Evolutionary conservation across 352 stramenopile species (phyloP).

Genomic region (Blastocystis sp.): DNA sequence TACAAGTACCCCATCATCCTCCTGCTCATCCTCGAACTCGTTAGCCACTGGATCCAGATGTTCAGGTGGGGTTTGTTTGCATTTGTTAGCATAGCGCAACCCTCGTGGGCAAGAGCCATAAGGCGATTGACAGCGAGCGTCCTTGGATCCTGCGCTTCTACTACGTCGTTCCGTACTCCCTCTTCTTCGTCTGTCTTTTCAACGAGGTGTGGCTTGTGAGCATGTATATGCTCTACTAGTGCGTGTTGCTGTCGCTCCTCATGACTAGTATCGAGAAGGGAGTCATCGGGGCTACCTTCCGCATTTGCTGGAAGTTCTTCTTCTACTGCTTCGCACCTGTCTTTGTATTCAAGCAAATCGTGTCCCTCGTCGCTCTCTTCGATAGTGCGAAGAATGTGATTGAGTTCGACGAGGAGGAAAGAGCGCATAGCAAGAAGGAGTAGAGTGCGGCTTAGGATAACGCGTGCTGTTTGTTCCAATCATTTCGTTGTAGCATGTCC

Average conservation of each 20-base stretch:
- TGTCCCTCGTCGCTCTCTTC: conserved; percentile 63
- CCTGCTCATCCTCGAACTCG: conserved; percentile 62
- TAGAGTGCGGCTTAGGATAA: not conserved
- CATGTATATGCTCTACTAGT: conserved; percentile 65
- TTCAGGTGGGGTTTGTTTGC: conserved; percentile 14
- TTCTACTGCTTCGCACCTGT: conserved; percentile 44
- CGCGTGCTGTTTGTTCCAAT: conserved; percentile 22
- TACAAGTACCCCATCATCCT: conserved; percentile 59
- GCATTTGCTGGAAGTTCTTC: conserved; percentile 37
- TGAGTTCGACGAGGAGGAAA: conserved; percentile 57
- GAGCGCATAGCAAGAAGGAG: conserved; percentile 50
- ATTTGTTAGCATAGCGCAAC: conserved; percentile 8
- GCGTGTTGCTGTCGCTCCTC: not conserved
- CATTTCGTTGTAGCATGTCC: not conserved
- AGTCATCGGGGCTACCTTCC: not conserved
- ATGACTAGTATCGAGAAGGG: conserved; percentile 40
- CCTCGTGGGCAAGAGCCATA: conserved; percentile 58
- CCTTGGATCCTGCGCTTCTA: conserved; percentile 64
- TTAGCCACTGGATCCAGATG: conserved; percentile 69
- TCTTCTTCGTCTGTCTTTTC: conserved; percentile 63
- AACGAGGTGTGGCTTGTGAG: conserved; percentile 53
- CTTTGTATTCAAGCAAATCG: conserved; percentile 68
- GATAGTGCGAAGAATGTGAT: conserved; percentile 68
- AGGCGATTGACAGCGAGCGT: conserved; percentile 46
- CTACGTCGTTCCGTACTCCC: conserved; percentile 61